These are phyloP conservation scores for Whalleya microplaca DNA, from an alignment of 2,329 filamentous ascomycete genomes.

Conservation along the genomic window DNA sequence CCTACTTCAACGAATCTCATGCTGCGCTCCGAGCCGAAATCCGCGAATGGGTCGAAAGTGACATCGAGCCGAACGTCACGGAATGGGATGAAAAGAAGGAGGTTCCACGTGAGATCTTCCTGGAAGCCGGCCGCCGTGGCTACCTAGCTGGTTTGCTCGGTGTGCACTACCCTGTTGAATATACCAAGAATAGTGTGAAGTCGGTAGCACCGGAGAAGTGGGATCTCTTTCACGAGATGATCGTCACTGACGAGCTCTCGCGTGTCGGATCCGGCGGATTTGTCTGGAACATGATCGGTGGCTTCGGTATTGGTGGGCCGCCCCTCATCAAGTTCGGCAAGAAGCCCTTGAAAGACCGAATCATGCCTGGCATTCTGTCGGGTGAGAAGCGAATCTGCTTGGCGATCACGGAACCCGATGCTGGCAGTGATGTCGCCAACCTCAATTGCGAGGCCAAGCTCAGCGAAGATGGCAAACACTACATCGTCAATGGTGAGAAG, in stretches of 20 bases:
- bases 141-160: constrained; percentile 93
- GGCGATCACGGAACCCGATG: constrained; percentile 96
- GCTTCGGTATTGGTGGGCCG: constrained; percentile 94
- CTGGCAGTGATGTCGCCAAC: constrained; percentile 93
- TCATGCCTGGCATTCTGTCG: constrained; percentile 83
- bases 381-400: constrained; percentile 98
- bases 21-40: constrained; percentile 88
- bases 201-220: constrained; percentile 85
- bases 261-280: constrained; percentile 88
- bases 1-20: constrained; percentile 95
- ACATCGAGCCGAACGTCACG: constrained; percentile 87
- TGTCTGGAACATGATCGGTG: constrained; percentile 95
- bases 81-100: constrained; percentile 97
- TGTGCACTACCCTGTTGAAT: constrained; percentile 76
- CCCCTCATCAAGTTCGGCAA: constrained; percentile 91
- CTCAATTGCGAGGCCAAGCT: constrained; percentile 95
- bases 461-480: constrained; percentile 94
- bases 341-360: constrained; percentile 81
- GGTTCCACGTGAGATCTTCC: constrained; percentile 88
- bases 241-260: constrained; percentile 92
- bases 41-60: constrained; percentile 86
- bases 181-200: constrained; percentile 72
- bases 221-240: constrained; percentile 98
- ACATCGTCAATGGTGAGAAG: constrained; percentile 99
- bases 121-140: constrained; percentile 89